phyloP scores from a whole-genome alignment of 2,329 filamentous ascomycete genomes.

The Elsinoe batatas region DNA sequence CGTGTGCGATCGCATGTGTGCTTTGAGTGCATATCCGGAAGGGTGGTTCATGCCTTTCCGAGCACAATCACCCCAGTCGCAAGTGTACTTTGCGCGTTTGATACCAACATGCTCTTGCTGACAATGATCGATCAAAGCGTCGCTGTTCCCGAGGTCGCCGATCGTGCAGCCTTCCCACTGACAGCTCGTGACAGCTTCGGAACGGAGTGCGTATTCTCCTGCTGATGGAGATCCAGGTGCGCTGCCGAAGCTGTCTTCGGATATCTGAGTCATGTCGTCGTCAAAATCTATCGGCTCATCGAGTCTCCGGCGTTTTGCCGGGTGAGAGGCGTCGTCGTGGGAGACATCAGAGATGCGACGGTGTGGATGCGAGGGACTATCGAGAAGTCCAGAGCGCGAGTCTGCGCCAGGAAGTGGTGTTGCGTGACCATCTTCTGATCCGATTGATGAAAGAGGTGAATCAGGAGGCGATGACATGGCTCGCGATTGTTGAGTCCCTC shows the following conservation, averaged over 20 bases:
- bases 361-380: conserved; percentile 7
- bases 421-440: conserved; percentile 47
- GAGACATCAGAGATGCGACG: conserved; percentile 9
- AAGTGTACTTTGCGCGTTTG: conserved; percentile 93
- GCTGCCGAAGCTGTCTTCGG: conserved; percentile 79
- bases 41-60: conserved; percentile 86
- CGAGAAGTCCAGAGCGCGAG: background rate
- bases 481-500: background rate
- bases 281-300: conserved; percentile 28
- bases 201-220: conserved; percentile 32
- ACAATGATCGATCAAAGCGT: conserved; percentile 42
- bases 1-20: conserved; percentile 96
- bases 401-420: conserved; percentile 15
- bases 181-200: conserved; percentile 39
- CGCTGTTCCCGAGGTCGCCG: conserved; percentile 41
- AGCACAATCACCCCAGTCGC: conserved; percentile 86
- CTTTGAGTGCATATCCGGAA: conserved; percentile 89
- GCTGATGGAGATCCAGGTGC: conserved; percentile 47
- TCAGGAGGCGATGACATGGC: conserved; percentile 14
- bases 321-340: conserved; percentile 16
- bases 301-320: conserved; percentile 32
- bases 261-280: conserved; percentile 52
- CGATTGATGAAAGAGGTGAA: conserved; percentile 48
- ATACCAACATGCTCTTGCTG: conserved; percentile 83
- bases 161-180: conserved; percentile 43